Evolutionary conservation across 306 rosid genomes (phyloP), one percentile per base, ranked within the genome.

Genomic region (Fagus crenata): DNA sequence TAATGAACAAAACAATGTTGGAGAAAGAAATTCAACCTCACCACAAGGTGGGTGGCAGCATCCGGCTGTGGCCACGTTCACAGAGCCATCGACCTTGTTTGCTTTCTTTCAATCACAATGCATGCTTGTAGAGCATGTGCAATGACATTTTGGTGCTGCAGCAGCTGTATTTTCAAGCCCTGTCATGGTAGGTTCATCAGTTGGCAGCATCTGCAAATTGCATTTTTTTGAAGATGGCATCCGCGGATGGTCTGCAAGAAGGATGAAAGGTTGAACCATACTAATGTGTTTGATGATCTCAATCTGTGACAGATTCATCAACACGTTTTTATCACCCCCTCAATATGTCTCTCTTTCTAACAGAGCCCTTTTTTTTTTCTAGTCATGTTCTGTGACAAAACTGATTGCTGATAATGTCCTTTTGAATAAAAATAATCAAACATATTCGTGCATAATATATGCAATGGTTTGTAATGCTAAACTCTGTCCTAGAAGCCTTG

Each of bases 71-170:
- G 72, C 85, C 40, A 28, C 84, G 37, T 85, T 79, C 49, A 32
- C 85, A 0, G 91, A 86, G 31, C 81, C 92, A 18, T 78, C 93
- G 2, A 40, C 89, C 63, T 71, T 93, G 78, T 84, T 79, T 35
- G 67, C 81, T 43, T 72, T 78, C 77, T 88, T 93, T 82, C 89
- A 84, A 73, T 80, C 90, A 18, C 89, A 93, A 40, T 88, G 98
- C 76, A 59, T 83, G 33, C 76, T 84, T 6, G 74, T 76, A 4
- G 84, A 87, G 60, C 82, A 76, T 22, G 88, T 87, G 4, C 84
- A 72, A 53, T 87, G 85, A 90, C 36, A 76, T 43, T 28, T 58
- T 59, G 37, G 51, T 46, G 51, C 51, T 59, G 37, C 36, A 3
- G 12, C 65, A 59, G 65, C 36, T 59, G 65, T 59, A 22, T 59